A percentile compares a stretch with the other conserved stretches of the same genome.
Evolutionary conservation across 805 yeast genomes (phyloP).

Genomic region (Kluyveromyces aestuarii): DNA sequence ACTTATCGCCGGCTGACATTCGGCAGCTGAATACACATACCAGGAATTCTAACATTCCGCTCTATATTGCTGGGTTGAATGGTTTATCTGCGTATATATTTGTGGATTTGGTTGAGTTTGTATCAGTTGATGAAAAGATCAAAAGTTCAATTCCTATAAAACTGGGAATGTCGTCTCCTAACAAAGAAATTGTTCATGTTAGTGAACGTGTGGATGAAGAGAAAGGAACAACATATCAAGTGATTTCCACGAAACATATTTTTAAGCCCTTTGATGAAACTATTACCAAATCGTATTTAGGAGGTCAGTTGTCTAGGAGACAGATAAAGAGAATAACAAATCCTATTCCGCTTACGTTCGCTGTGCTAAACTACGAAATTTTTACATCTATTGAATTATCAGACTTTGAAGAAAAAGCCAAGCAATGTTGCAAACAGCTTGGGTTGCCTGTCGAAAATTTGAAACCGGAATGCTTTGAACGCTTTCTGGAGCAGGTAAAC

Average conservation of each 20-base stretch:
- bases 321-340: constrained; percentile 23
- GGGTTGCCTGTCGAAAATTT: constrained; percentile 40
- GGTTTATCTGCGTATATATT: constrained; percentile 82
- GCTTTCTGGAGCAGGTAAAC: constrained; percentile 38
- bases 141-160: constrained; percentile 40
- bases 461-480: constrained; percentile 30
- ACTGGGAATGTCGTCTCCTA: constrained; percentile 38
- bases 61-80: constrained; percentile 58
- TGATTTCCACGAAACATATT: constrained; percentile 29
- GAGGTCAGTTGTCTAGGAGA: constrained; percentile 25
- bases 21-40: constrained; percentile 44
- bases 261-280: constrained; percentile 32
- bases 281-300: constrained; percentile 30
- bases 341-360: constrained; percentile 44
- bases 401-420: constrained; percentile 25
- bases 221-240: constrained; percentile 31
- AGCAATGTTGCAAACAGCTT: constrained; percentile 29
- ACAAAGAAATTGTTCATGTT: constrained; percentile 36
- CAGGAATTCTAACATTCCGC: constrained; percentile 48
- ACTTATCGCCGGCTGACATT: constrained; percentile 37
- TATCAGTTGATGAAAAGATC: constrained; percentile 43
- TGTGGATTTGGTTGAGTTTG: constrained; percentile 64
- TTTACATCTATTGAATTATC: constrained; percentile 17
- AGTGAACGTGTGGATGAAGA: constrained; percentile 23
- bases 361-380: constrained; percentile 41